These are phyloP conservation scores for Trypanosoma mega DNA, from an alignment of 208 protist species.

Conservation along the genomic window DNA sequence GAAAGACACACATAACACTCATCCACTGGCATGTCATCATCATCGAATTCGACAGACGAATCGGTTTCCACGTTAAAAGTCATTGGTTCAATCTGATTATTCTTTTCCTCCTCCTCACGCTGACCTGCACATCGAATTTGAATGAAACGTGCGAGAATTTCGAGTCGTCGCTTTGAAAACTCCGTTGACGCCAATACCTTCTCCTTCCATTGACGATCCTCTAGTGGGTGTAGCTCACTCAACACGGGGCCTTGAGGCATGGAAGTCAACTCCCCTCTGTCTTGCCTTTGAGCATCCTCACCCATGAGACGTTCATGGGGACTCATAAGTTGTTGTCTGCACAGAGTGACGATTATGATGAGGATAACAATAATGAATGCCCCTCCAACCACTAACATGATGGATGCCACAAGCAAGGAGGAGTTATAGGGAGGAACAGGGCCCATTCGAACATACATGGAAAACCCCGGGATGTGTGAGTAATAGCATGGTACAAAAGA, in stretches of 20 bases:
- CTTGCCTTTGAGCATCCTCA: neutral
- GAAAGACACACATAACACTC: conserved; percentile 23
- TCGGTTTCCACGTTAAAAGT: neutral
- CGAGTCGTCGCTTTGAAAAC: conserved; percentile 11
- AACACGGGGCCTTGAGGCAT: neutral
- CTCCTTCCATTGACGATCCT: neutral
- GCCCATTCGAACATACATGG: conserved; percentile 10
- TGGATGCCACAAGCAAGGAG: neutral
- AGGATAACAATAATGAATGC: neutral
- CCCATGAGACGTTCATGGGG: no score
- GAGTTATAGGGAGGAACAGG: neutral
- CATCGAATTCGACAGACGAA: conserved; percentile 2
- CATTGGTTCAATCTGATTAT: neutral
- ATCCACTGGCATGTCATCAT: conserved; percentile 15
- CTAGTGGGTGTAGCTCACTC: conserved; percentile 5
- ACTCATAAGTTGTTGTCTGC: no score
- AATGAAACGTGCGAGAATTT: conserved; percentile 10
- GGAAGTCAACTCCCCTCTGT: neutral
- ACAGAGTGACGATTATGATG: neutral
- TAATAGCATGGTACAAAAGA: conserved; percentile 7
- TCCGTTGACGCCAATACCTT: neutral
- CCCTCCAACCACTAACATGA: conserved; percentile 3
- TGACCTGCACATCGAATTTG: neutral
- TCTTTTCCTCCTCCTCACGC: neutral
- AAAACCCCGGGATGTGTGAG: neutral